Base-by-base conservation (phyloP, 73 alveolate genomes). In the Paraurostyla sp. region DNA sequence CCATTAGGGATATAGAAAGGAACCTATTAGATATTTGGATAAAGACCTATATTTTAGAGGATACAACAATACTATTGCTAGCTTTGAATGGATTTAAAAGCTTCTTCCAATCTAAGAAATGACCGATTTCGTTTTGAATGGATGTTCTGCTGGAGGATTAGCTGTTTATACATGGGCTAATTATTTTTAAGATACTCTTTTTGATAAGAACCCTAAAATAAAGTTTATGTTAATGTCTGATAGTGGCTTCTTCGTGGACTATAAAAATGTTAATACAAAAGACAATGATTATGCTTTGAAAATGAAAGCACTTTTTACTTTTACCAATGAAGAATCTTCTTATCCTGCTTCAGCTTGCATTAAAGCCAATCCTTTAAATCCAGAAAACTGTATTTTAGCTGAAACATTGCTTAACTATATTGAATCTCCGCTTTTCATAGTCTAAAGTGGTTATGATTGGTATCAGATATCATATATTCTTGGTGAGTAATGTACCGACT, bases 1-100 rank as follows among this genome's bases (percentile, higher is more conserved):
- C 9, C 84, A 69, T 69, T 41, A 69, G 35, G 84, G 84, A 9
- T 69, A 32, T 43, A 2, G 2, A 3, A 69, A 69, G 29, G 84
- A 69, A 35, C 84, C 84, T 9, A 7, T 69, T 22, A 6, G n/a
- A 6, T 13, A 9, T 41, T 18, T 35, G 16, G 35, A 69, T n/a
- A 69, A 7, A 36, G 11, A 32, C 40, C 6, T 69, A 7, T 69
- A 69, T 23, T 69, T 69, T 25, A 38, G 63, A 38, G 84, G 84
- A 23, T 41, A 38, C 13, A 69, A 69, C 38, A 69, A 18, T 38
- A 69, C 84, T n/a, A 69, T 43, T 4, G 84, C 84, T 25, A 7
- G 38, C 11, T 41, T 69, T 18, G 36, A 69, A 9, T 69, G 7
- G 11, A 7, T 41, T 11, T 69, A 35, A 29, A 43, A 69, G 3